Evolutionary conservation across 2,329 filamentous ascomycete species (phyloP).

Genomic region (Mollisia scopiformis): DNA sequence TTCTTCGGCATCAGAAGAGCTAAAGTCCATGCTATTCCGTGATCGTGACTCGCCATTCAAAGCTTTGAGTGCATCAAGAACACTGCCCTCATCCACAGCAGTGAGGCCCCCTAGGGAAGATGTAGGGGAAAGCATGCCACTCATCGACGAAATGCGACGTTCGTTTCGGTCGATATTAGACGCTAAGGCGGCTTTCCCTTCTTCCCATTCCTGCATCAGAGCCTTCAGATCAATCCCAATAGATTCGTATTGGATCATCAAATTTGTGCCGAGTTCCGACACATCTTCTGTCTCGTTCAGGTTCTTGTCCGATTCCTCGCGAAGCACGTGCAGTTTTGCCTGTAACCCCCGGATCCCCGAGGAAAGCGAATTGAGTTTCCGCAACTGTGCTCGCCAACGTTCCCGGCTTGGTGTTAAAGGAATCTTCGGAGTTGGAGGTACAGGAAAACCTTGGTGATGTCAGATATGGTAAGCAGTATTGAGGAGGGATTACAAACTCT

Average conservation of each 20-base stretch:
- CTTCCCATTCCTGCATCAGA: constrained; percentile 83
- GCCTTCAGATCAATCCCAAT: constrained; percentile 86
- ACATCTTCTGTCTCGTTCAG: constrained; percentile 75
- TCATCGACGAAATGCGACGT: constrained; percentile 67
- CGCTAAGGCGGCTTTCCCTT: constrained; percentile 81
- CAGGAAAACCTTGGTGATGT: constrained; percentile 50
- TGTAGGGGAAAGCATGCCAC: constrained; percentile 56
- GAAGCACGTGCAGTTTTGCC: constrained; percentile 89
- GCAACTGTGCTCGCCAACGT: constrained; percentile 82
- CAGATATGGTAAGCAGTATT: constrained; percentile 23
- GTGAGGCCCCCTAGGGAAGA: constrained; percentile 70
- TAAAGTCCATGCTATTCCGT: constrained; percentile 54
- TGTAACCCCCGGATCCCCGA: constrained; percentile 90
- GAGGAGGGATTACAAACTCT: constrained; percentile 58
- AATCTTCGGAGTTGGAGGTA: constrained; percentile 58
- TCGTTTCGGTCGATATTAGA: constrained; percentile 82
- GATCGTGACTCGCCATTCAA: constrained; percentile 71
- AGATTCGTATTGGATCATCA: constrained; percentile 91
- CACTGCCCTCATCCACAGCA: constrained; percentile 60
- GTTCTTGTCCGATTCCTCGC: constrained; percentile 83
- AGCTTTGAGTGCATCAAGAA: constrained; percentile 73
- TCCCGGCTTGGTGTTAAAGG: constrained; percentile 76
- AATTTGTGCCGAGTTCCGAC: constrained; percentile 73
- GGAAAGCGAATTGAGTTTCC: constrained; percentile 85
- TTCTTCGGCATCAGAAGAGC: constrained; percentile 68